Evolutionary conservation across 495 filamentous ascomycete genomes (phyloP).

Genomic region (Ramalina intermedia): DNA sequence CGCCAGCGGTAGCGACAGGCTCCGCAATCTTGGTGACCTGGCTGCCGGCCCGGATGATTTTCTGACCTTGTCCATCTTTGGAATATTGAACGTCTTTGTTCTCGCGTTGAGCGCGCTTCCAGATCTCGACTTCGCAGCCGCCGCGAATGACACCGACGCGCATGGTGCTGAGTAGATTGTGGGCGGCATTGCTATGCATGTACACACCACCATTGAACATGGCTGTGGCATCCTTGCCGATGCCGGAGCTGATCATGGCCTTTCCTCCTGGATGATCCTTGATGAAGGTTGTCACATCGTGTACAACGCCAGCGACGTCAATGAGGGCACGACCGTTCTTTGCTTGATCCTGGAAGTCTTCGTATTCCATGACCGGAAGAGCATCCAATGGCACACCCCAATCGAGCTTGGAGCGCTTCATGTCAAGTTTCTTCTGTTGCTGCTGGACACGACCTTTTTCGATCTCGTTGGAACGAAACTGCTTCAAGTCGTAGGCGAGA

Average conservation of each 20-base stretch:
- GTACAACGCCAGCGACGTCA: conserved; percentile 85
- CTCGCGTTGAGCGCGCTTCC: conserved; percentile 88
- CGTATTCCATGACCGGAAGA: conserved; percentile 92
- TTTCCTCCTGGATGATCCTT: conserved; percentile 95
- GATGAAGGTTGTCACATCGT: conserved; percentile 91
- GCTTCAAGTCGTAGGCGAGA: conserved; percentile 88
- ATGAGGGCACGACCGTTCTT: conserved; percentile 79
- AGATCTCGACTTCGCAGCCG: conserved; percentile 96
- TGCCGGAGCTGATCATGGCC: conserved; percentile 78
- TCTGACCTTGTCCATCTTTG: conserved; percentile 66
- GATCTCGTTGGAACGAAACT: conserved; percentile 96
- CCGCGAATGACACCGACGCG: conserved; percentile 91
- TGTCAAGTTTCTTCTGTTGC: conserved; percentile 97
- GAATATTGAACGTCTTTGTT: conserved; percentile 70
- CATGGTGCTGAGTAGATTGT: conserved; percentile 95
- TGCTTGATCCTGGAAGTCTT: conserved; percentile 79
- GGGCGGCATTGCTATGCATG: conserved; percentile 92
- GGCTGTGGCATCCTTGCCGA: conserved; percentile 95
- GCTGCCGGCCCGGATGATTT: conserved; percentile 77
- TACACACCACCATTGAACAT: conserved; percentile 99
- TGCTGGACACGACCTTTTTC: conserved; percentile 98
- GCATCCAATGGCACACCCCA: conserved; percentile 93
- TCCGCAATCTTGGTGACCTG: conserved; percentile 76
- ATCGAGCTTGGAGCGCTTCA: conserved; percentile 80
- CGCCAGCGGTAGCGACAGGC: conserved; percentile 57